A percentile compares a stretch with the other conserved stretches of the same genome.
These are phyloP conservation scores for Pseudogymnoascus sp. DNA, from an alignment of 2,329 filamentous ascomycete species.

Conservation along the genomic window DNA sequence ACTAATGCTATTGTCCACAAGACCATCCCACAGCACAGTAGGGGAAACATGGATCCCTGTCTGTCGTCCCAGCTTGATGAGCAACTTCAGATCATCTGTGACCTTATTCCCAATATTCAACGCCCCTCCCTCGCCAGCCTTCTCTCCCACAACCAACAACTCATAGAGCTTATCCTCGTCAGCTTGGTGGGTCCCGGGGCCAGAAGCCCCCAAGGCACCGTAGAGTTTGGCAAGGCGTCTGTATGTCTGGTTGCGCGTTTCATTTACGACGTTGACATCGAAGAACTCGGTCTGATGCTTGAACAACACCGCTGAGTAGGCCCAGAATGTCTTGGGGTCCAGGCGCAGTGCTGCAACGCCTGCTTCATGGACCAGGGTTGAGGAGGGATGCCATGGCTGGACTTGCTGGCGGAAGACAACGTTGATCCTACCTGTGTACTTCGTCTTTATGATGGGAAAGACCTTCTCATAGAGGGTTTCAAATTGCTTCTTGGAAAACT, in stretches of 20 bases:
- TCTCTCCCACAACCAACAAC: slow-evolving; percentile 62
- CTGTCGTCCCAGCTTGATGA: slow-evolving; percentile 73
- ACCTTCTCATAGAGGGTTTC: slow-evolving; percentile 64
- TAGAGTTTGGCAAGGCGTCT: slow-evolving; percentile 68
- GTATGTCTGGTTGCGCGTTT: slow-evolving; percentile 81
- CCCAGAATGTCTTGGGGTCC: slow-evolving; percentile 67
- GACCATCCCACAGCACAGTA: slow-evolving; percentile 81
- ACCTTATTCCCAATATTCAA: slow-evolving; percentile 76
- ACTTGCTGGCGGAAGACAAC: slow-evolving; percentile 87
- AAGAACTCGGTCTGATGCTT: slow-evolving; percentile 69
- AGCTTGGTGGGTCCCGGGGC: slow-evolving; percentile 32
- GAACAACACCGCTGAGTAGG: slow-evolving; percentile 64
- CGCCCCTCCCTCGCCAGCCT: slow-evolving; percentile 57
- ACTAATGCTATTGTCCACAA: slow-evolving; percentile 71
- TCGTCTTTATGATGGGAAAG: slow-evolving; percentile 55
- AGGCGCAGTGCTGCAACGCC: slow-evolving; percentile 71
- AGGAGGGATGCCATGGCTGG: slow-evolving; percentile 91
- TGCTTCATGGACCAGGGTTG: slow-evolving; percentile 74
- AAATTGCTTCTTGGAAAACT: slow-evolving; percentile 63
- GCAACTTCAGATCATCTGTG: slow-evolving; percentile 76
- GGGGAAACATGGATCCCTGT: slow-evolving; percentile 86
- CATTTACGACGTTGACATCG: slow-evolving; percentile 75
- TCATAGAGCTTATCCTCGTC: slow-evolving; percentile 64
- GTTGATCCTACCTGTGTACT: slow-evolving; percentile 55
- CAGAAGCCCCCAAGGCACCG: slow-evolving; percentile 44